phyloP scores from a whole-genome alignment of 768 basidiomycete species.

The Kwoniella bestiolae region DNA sequence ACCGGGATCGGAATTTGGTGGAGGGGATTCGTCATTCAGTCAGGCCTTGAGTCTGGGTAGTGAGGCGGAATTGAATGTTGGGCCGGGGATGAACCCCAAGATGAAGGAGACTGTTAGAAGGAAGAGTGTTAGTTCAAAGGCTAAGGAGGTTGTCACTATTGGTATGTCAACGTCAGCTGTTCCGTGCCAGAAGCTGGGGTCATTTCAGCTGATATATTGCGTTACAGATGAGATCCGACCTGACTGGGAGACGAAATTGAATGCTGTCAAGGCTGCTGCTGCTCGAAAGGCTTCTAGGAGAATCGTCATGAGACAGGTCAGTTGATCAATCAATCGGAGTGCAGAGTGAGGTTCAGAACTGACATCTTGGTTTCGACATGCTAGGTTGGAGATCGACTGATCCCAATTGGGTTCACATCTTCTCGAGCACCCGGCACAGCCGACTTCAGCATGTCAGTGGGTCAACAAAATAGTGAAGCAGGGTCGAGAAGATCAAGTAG shows the following conservation, averaged over 20 bases:
- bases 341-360: not conserved
- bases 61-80: constrained; percentile 41
- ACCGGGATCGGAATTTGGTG: constrained; percentile 24
- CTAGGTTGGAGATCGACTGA: constrained; percentile 86
- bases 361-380: not conserved
- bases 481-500: constrained; percentile 56
- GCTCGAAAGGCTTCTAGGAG: constrained; percentile 92
- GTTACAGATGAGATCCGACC: constrained; percentile 88
- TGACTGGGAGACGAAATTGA: constrained; percentile 96
- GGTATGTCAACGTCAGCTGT: constrained; percentile 65
- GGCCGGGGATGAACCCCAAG: constrained; percentile 48
- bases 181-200: no score
- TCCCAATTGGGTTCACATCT: constrained; percentile 94
- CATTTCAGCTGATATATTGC: not conserved
- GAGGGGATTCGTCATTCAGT: constrained; percentile 34
- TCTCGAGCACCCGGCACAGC: constrained; percentile 60
- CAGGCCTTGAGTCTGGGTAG: constrained; percentile 38
- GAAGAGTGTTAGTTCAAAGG: constrained; percentile 85
- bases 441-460: constrained; percentile 58
- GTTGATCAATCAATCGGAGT: constrained; percentile 1
- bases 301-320: constrained; percentile 89
- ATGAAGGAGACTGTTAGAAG: constrained; percentile 59
- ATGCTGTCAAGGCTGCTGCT: constrained; percentile 91
- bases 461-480: constrained; percentile 62
- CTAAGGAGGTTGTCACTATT: constrained; percentile 86